Conservation (phyloP, 2,329 filamentous ascomycete species). For the Arthrinium phaeospermum region DNA sequence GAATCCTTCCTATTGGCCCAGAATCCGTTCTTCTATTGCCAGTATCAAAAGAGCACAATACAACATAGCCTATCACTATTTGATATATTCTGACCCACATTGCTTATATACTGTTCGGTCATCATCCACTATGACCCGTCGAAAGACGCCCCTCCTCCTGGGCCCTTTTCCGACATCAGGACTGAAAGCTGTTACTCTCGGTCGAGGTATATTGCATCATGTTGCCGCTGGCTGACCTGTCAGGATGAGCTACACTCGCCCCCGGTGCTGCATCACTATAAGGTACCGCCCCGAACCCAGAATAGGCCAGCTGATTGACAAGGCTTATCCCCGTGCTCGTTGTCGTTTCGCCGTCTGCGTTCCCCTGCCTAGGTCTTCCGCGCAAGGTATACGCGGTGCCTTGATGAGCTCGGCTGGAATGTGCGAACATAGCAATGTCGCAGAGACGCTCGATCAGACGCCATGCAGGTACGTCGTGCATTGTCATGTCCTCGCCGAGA, state of each 20-base stretch:
- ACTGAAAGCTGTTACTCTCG: not conserved
- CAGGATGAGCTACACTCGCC: not conserved
- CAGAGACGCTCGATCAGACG: slow-evolving; percentile 27
- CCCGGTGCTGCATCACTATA: not conserved
- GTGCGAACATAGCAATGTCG: slow-evolving; percentile 30
- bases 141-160: not conserved
- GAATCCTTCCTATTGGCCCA: not conserved
- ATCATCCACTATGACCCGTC: no score
- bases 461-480: slow-evolving; percentile 28
- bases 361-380: not conserved
- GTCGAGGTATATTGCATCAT: slow-evolving; percentile 4
- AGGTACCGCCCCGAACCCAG: not conserved
- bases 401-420: slow-evolving; percentile 15
- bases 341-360: not conserved
- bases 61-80: no score
- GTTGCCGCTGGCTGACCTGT: not conserved
- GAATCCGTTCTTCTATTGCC: not conserved
- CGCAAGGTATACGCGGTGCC: slow-evolving; percentile 10
- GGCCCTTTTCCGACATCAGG: not conserved
- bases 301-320: not conserved
- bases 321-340: not conserved
- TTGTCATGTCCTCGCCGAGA: slow-evolving; percentile 27
- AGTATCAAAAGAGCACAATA: no score
- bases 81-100: not conserved
- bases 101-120: no score